phyloP scores from a whole-genome alignment of 768 basidiomycete genomes.

The Collybiopsis confluens region DNA sequence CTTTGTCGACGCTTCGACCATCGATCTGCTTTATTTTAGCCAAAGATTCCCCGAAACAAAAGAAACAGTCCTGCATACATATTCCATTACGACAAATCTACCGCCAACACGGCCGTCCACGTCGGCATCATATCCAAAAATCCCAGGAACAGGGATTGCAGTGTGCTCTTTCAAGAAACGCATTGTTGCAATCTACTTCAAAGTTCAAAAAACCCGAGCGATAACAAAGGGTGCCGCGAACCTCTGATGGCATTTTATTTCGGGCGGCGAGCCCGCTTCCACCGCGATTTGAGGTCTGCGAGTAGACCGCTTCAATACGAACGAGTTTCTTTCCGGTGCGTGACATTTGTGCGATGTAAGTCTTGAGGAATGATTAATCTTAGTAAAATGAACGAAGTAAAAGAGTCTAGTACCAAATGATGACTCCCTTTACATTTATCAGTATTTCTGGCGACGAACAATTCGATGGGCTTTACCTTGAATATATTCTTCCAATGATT shows the following conservation, averaged over 20 bases:
- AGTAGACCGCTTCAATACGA: background rate
- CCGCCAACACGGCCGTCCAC: slow-evolving; percentile 10
- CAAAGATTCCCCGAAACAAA: no score
- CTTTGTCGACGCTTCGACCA: background rate
- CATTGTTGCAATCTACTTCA: slow-evolving; percentile 11
- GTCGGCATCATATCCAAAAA: slow-evolving; percentile 10
- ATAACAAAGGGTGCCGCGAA: background rate
- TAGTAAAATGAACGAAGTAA: background rate
- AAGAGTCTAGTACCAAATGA: background rate
- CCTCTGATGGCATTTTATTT: slow-evolving; percentile 6
- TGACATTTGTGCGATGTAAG: slow-evolving; percentile 4
- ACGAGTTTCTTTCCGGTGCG: slow-evolving; percentile 1
- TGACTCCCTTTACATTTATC: background rate
- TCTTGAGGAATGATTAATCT: background rate
- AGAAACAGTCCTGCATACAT: no score
- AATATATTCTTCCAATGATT: background rate
- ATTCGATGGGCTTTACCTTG: background rate
- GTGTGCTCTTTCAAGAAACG: slow-evolving; percentile 7
- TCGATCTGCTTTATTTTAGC: background rate
- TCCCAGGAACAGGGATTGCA: slow-evolving; percentile 10
- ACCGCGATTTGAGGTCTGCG: background rate
- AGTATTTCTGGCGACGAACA: background rate
- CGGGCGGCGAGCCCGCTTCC: background rate
- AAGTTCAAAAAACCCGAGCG: background rate
- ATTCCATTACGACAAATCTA: slow-evolving; percentile 14